A percentile compares a stretch with the other conserved stretches of the same genome.
Conservation (phyloP, 2,329 filamentous ascomycete genomes). For the Pyrenophora teres region DNA sequence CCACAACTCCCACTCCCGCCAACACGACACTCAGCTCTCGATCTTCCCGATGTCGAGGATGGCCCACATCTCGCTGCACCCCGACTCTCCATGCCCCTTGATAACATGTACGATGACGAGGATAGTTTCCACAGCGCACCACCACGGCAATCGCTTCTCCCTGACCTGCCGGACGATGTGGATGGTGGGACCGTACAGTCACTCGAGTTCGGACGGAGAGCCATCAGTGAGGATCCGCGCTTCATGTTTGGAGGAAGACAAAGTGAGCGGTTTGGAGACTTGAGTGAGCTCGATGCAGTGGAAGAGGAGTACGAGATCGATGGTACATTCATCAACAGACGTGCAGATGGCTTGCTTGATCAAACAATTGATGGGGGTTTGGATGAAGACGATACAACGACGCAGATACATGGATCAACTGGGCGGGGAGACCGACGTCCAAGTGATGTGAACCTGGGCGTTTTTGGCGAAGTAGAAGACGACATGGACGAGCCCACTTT, state of each 20-base stretch:
- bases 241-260: conserved; percentile 53
- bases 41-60: conserved; percentile 53
- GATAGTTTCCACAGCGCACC: conserved; percentile 49
- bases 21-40: conserved; percentile 43
- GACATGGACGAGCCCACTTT: conserved; percentile 48
- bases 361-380: conserved; percentile 41
- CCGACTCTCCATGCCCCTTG: conserved; percentile 49
- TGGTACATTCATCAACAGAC: conserved; percentile 47
- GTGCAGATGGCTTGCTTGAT: conserved; percentile 47
- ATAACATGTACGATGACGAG: conserved; percentile 52
- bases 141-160: conserved; percentile 45
- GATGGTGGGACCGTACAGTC: conserved; percentile 55
- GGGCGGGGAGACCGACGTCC: conserved; percentile 34
- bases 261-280: conserved; percentile 58
- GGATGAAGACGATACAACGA: conserved; percentile 39
- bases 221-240: conserved; percentile 45
- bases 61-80: conserved; percentile 52
- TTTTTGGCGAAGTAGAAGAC: conserved; percentile 41
- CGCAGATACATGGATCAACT: conserved; percentile 31
- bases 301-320: conserved; percentile 49
- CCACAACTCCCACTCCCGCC: conserved; percentile 45
- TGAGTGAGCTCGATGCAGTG: conserved; percentile 46
- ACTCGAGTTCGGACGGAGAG: conserved; percentile 53
- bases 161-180: conserved; percentile 43
- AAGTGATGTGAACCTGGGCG: conserved; percentile 39